These are phyloP conservation scores for Pseudonitzschia multiseries DNA, from an alignment of 108 stramenopile genomes.

Conservation along the genomic window DNA sequence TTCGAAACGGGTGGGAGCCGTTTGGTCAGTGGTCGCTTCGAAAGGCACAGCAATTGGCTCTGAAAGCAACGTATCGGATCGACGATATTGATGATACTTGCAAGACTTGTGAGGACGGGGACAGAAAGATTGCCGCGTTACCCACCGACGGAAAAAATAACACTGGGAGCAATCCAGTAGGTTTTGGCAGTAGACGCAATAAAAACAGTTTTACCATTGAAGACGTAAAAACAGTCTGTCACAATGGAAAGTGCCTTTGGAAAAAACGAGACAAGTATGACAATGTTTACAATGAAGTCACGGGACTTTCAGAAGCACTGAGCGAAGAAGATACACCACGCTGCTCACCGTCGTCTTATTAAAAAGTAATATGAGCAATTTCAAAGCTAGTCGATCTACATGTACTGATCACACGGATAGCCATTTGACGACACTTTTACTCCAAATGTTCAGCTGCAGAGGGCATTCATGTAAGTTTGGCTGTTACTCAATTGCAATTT, in stretches of 20 bases:
- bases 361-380: not conserved
- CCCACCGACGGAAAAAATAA: slow-evolving; percentile 10
- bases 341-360: not conserved
- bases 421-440: not conserved
- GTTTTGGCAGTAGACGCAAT: slow-evolving; percentile 14
- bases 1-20: slow-evolving; percentile 81
- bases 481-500: not conserved
- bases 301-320: slow-evolving; percentile 18
- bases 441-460: not conserved
- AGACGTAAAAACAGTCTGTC: slow-evolving; percentile 62
- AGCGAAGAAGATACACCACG: slow-evolving; percentile 21
- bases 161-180: not conserved
- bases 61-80: slow-evolving; percentile 49
- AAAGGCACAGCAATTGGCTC: slow-evolving; percentile 67
- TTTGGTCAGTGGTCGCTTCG: slow-evolving; percentile 84
- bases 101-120: slow-evolving; percentile 14
- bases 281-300: slow-evolving; percentile 55
- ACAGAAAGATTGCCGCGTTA: not conserved
- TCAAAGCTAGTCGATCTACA: not conserved
- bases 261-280: slow-evolving; percentile 75
- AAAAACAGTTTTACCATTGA: slow-evolving; percentile 28
- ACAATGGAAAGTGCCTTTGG: slow-evolving; percentile 84
- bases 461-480: not conserved
- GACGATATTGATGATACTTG: slow-evolving; percentile 7
- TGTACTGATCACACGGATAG: not conserved